Evolutionary conservation across 495 filamentous ascomycete genomes (phyloP).

Genomic region (Aspergillus saccharolyticus): DNA sequence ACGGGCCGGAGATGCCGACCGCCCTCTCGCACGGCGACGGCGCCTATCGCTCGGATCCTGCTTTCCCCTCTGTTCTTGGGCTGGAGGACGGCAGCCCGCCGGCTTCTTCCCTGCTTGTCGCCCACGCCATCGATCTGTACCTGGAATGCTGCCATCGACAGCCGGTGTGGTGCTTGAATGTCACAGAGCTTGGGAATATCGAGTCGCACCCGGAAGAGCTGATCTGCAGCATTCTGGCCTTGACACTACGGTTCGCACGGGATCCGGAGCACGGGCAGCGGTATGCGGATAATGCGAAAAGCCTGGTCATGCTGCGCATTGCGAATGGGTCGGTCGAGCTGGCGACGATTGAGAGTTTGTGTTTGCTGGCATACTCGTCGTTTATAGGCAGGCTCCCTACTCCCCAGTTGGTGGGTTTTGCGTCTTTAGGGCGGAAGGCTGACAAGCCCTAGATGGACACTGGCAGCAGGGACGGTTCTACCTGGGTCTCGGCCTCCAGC

Average conservation of each 20-base stretch:
- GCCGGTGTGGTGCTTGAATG: slow-evolving; percentile 46
- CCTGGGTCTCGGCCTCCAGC: slow-evolving; percentile 39
- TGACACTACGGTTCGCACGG: slow-evolving; percentile 38
- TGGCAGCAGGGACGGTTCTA: slow-evolving; percentile 38
- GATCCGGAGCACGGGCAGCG: slow-evolving; percentile 34
- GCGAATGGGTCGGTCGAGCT: slow-evolving; percentile 43
- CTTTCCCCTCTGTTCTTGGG: slow-evolving; percentile 27
- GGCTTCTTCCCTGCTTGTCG: slow-evolving; percentile 24
- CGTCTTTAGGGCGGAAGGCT: too few relatives aligned
- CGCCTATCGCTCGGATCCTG: slow-evolving; percentile 19
- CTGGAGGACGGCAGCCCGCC: slow-evolving; percentile 28
- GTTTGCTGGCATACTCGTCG: slow-evolving; percentile 39
- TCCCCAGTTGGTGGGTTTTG: too few relatives aligned
- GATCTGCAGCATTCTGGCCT: slow-evolving; percentile 37
- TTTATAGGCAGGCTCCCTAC: slow-evolving; percentile 45
- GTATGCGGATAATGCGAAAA: slow-evolving; percentile 38
- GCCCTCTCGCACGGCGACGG: too few relatives aligned
- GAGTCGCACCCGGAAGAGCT: slow-evolving; percentile 37
- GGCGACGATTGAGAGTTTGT: slow-evolving; percentile 42
- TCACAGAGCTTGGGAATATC: slow-evolving; percentile 36
- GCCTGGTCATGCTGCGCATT: slow-evolving; percentile 43
- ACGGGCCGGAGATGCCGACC: too few relatives aligned
- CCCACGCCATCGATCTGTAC: slow-evolving; percentile 36
- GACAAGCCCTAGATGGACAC: slow-evolving; percentile 31
- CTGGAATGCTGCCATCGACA: slow-evolving; percentile 45